A percentile compares a stretch with the other conserved stretches of the same genome.
phyloP scores from a whole-genome alignment of 345 rosid species.

The Toxicodendron radicans region DNA sequence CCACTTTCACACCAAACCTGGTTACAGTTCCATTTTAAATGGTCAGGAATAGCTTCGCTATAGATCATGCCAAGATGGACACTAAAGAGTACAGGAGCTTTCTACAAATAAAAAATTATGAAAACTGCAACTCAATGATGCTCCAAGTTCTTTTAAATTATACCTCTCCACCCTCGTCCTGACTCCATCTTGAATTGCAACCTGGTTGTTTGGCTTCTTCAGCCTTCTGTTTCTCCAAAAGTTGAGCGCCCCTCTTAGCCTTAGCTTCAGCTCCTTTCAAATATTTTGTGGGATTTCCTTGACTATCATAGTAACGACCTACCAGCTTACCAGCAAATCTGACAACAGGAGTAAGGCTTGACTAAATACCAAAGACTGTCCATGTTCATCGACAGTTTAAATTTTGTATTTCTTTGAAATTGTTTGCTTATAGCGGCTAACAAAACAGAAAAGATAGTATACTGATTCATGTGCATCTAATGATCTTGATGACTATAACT shows the following conservation, averaged over 20 bases:
- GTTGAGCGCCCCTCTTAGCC: slow-evolving; percentile 90
- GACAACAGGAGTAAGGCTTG: slow-evolving; percentile 11
- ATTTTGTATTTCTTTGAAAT: neutral
- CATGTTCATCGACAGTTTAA: neutral
- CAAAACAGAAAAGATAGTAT: neutral
- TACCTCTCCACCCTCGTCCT: slow-evolving; percentile 92
- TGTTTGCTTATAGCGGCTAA: neutral
- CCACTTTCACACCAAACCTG: slow-evolving; percentile 97
- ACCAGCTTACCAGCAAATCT: slow-evolving; percentile 86
- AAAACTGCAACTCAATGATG: neutral
- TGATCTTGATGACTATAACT: neutral
- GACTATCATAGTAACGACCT: slow-evolving; percentile 76
- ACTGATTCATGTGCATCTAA: neutral
- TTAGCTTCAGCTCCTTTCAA: slow-evolving; percentile 94
- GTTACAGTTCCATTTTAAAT: neutral
- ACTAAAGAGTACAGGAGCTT: neutral
- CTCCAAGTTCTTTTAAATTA: neutral
- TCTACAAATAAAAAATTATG: neutral
- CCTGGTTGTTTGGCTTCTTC: slow-evolving; percentile 88
- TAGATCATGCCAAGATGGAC: neutral
- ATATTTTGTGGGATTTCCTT: slow-evolving; percentile 82
- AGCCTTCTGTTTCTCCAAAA: slow-evolving; percentile 79
- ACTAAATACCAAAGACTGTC: slow-evolving; percentile 5
- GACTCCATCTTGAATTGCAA: slow-evolving; percentile 97
- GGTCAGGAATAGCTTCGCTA: neutral